phyloP scores from a whole-genome alignment of 352 stramenopile genomes.

The Aphanomyces euteiches region DNA sequence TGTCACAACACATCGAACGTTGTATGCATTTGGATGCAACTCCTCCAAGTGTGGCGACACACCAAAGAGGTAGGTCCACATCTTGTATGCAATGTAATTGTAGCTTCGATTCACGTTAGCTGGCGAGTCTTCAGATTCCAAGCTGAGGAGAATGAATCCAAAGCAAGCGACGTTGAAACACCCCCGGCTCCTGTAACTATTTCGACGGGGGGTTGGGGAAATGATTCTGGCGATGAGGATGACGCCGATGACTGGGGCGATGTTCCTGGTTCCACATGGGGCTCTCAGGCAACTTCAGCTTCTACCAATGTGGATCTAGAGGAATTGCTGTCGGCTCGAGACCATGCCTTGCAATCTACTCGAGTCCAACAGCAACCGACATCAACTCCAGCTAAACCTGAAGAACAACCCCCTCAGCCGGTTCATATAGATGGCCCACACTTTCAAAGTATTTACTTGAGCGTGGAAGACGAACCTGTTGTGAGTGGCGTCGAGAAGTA shows the following conservation, averaged over 20 bases:
- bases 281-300: constrained; percentile 19
- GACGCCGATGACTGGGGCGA: constrained; percentile 77
- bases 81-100: background rate
- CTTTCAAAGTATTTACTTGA: constrained; percentile 60
- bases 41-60: constrained; percentile 61
- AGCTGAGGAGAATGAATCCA: constrained; percentile 29
- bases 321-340: constrained; percentile 56
- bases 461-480: constrained; percentile 76
- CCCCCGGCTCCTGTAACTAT: background rate
- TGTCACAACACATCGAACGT: constrained; percentile 60
- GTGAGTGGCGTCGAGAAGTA: constrained; percentile 61
- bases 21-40: constrained; percentile 86
- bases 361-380: constrained; percentile 3
- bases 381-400: background rate
- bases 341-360: constrained; percentile 54
- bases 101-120: constrained; percentile 31
- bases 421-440: constrained; percentile 9
- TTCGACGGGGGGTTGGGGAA: constrained; percentile 29
- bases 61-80: constrained; percentile 40
- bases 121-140: constrained; percentile 77
- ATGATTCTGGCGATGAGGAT: constrained; percentile 34
- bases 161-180: constrained; percentile 3
- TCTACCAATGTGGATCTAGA: constrained; percentile 49
- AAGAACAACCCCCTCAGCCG: background rate
- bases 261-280: constrained; percentile 28